These are phyloP conservation scores for Rhododendron molle DNA, from an alignment of 148 eudicot genomes.

Conservation along the genomic window DNA sequence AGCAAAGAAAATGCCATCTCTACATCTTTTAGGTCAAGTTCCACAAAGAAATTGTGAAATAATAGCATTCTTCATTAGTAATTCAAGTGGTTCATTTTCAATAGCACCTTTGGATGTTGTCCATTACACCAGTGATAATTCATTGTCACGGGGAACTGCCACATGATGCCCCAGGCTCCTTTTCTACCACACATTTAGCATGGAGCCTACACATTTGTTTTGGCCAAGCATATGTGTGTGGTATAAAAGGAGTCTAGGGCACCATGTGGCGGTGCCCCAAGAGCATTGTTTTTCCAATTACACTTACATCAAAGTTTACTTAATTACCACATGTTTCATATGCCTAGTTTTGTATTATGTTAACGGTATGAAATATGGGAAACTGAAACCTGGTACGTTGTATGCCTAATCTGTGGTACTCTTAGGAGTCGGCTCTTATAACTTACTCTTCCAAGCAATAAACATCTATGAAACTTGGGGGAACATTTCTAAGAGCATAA, in stretches of 20 bases:
- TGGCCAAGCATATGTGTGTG: background rate
- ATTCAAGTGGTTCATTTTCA: background rate
- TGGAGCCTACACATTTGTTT: background rate
- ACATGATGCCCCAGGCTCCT: background rate
- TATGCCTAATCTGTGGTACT: background rate
- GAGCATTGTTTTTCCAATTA: background rate
- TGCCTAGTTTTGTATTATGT: background rate
- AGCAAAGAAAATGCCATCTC: background rate
- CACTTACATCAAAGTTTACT: background rate
- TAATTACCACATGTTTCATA: background rate
- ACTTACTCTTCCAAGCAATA: background rate
- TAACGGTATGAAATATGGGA: background rate
- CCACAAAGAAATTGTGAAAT: background rate
- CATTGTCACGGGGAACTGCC: background rate
- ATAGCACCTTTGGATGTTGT: background rate
- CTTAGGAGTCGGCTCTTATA: background rate
- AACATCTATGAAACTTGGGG: background rate
- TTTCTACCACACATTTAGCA: too few relatives aligned
- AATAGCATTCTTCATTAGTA: background rate
- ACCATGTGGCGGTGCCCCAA: background rate
- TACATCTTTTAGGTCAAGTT: background rate
- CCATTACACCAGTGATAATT: background rate
- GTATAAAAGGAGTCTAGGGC: background rate
- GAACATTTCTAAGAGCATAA: background rate
- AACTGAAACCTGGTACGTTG: background rate